Conservation (phyloP, 139 green algal genomes). For the Coelastrella sp. region DNA sequence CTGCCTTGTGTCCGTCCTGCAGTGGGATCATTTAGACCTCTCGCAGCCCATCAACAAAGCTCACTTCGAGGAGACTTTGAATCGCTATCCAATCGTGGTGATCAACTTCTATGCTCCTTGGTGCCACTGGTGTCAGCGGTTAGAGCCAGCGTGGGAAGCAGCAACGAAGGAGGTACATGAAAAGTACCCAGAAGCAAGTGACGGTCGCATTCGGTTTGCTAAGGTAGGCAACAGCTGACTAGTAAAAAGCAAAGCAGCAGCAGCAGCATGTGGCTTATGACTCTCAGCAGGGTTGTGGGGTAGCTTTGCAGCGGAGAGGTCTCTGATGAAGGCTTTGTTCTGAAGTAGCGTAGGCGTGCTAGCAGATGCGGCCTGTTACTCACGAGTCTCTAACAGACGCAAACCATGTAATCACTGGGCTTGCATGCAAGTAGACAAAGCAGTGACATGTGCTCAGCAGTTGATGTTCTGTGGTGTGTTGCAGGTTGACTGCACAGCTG, state of each 20-base stretch:
- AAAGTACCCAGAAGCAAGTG: slow-evolving; percentile 86
- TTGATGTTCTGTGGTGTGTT: background rate
- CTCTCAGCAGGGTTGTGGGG: no score
- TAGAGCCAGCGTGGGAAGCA: slow-evolving; percentile 96
- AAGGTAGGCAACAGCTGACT: slow-evolving; percentile 77
- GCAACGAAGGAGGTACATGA: slow-evolving; percentile 88
- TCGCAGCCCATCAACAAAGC: slow-evolving; percentile 57
- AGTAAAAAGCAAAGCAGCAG: background rate
- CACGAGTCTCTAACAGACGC: no score
- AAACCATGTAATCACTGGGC: no score
- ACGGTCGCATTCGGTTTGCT: slow-evolving; percentile 90
- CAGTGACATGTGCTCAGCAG: background rate
- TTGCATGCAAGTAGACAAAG: no score
- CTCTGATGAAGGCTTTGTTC: no score
- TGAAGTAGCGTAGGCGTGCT: no score
- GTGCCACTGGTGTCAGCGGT: slow-evolving; percentile 97
- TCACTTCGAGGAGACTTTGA: slow-evolving; percentile 66
- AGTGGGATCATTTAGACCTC: slow-evolving; percentile 74
- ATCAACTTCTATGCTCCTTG: slow-evolving; percentile 97
- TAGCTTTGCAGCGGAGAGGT: no score
- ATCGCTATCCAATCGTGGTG: slow-evolving; percentile 82
- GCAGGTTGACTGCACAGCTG: slow-evolving; percentile 92
- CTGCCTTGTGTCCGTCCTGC: background rate
- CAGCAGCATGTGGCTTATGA: background rate
- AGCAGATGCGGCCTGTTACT: no score